A percentile compares a stretch with the other conserved stretches of the same genome.
Conservation (phyloP, 2,329 filamentous ascomycete genomes). For the Phialophora verrucosa region DNA sequence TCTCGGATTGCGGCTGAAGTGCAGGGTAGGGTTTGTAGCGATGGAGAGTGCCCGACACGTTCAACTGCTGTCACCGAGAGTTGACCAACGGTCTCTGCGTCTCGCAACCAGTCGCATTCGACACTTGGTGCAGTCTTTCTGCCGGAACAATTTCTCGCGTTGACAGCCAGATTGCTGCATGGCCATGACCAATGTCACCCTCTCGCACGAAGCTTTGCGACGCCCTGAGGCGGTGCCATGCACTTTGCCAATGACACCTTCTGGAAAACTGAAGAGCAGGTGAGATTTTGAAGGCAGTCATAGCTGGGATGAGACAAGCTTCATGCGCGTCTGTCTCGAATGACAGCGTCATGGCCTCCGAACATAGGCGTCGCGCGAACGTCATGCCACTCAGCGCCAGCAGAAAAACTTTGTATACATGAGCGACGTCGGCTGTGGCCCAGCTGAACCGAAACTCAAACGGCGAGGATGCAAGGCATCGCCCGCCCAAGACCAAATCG, state of each 20-base stretch:
- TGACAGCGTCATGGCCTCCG: neutral
- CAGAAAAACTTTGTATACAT: conserved; percentile 3
- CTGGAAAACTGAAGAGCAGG: neutral
- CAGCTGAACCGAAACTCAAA: conserved; percentile 20
- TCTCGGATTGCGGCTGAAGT: conserved; percentile 1
- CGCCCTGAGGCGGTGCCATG: conserved; percentile 5
- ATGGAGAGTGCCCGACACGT: neutral
- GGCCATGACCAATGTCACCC: conserved; percentile 5
- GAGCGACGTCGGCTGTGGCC: conserved; percentile 11
- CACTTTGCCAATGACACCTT: conserved; percentile 3
- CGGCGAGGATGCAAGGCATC: neutral
- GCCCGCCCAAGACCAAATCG: neutral
- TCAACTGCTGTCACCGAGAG: neutral
- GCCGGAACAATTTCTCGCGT: neutral
- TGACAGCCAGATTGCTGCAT: neutral
- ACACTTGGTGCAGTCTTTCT: neutral
- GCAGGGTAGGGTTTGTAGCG: neutral
- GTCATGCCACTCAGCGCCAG: conserved; percentile 11
- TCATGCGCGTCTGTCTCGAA: conserved; percentile 5
- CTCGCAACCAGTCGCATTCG: neutral
- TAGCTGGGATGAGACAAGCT: conserved; percentile 19
- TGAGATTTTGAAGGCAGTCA: conserved; percentile 4
- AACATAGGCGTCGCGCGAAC: neutral
- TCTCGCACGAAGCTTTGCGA: neutral
- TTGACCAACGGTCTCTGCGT: neutral